A percentile compares a stretch with the other conserved stretches of the same genome.
Conservation (phyloP, 306 rosid genomes). For the Cucurbita pepo region DNA sequence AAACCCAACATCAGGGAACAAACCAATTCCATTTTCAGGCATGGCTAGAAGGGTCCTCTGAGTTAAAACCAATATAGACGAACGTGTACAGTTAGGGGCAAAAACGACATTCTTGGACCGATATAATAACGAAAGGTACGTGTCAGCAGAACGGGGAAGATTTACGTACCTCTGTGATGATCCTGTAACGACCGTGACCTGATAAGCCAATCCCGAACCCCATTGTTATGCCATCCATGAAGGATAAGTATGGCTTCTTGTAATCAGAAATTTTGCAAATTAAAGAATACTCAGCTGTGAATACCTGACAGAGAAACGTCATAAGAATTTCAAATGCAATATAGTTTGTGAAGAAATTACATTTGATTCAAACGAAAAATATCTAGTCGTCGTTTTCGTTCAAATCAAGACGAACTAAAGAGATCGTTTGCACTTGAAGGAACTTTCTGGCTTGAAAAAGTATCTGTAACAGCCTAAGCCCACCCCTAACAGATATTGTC, state of each 20-base stretch:
- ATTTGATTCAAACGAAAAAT: neutral
- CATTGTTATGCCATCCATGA: constrained; percentile 98
- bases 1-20: constrained; percentile 95
- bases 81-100: constrained; percentile 4
- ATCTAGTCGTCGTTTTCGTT: neutral
- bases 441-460: neutral
- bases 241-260: constrained; percentile 78
- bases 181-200: constrained; percentile 84
- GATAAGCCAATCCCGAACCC: constrained; percentile 96
- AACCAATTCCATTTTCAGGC: constrained; percentile 99
- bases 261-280: constrained; percentile 80
- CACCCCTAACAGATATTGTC: too few species aligned
- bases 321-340: constrained; percentile 4
- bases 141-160: constrained; percentile 4
- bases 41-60: constrained; percentile 93
- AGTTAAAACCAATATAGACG: constrained; percentile 4
- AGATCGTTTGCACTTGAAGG: neutral
- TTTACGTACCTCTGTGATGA: constrained; percentile 71
- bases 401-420: too few species aligned
- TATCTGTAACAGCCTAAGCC: too few species aligned
- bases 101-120: neutral
- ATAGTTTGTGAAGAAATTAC: neutral
- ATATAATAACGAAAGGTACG: neutral
- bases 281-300: constrained; percentile 84
- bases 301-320: constrained; percentile 42